Evolutionary conservation across 352 stramenopile species (phyloP).

Genomic region (Phytophthora aleatoria): DNA sequence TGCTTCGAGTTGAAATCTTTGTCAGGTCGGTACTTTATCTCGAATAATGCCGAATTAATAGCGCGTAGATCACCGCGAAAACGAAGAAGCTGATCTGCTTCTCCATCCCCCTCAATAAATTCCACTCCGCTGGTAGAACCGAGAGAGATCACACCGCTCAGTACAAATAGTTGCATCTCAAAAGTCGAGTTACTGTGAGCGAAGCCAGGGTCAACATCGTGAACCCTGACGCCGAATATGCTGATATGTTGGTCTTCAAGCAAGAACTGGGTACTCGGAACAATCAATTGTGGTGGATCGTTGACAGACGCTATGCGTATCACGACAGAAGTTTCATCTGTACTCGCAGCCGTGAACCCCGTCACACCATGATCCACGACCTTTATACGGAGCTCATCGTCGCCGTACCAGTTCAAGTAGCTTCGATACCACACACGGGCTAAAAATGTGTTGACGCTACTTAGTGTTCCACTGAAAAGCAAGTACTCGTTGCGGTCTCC

Average conservation of each 20-base stretch:
- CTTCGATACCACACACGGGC: conserved; percentile 53
- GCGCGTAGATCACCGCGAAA: conserved; percentile 58
- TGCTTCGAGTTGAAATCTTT: conserved; percentile 75
- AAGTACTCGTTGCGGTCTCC: conserved; percentile 57
- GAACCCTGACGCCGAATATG: conserved; percentile 68
- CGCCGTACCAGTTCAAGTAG: conserved; percentile 79
- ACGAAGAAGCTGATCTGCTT: conserved; percentile 53
- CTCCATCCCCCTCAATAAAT: conserved; percentile 60
- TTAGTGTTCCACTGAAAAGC: conserved; percentile 67
- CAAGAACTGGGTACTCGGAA: conserved; percentile 55
- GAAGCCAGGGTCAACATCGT: conserved; percentile 58
- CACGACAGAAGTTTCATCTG: conserved; percentile 39
- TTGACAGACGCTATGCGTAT: conserved; percentile 66
- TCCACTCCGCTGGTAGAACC: conserved; percentile 27
- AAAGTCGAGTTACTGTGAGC: conserved; percentile 45
- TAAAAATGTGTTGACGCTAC: conserved; percentile 62
- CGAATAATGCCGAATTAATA: conserved; percentile 74
- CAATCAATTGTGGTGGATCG: conserved; percentile 54
- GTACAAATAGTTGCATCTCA: conserved; percentile 60
- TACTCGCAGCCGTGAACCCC: conserved; percentile 47
- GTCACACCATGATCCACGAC: conserved; percentile 72
- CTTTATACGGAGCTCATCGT: conserved; percentile 57
- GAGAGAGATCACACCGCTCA: conserved; percentile 59
- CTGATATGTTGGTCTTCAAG: conserved; percentile 65
- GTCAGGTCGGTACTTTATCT: conserved; percentile 74